Base-by-base conservation (phyloP, 179 eudicot genomes). In the Spergularia azorica region DNA sequence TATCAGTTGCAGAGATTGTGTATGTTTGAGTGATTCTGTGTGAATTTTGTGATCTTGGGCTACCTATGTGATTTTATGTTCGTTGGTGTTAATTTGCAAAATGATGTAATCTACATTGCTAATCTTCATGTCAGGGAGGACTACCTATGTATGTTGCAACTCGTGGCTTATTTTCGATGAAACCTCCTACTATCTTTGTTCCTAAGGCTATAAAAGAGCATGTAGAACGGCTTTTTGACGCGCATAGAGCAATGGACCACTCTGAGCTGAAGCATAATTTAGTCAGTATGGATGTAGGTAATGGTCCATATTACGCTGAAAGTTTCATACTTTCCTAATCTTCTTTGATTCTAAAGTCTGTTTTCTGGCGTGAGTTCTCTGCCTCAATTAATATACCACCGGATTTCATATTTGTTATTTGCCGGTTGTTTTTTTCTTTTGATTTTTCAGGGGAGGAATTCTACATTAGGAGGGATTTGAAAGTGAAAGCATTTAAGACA, bases 61-160 rank as follows among this genome's bases (percentile, higher is more conserved):
- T 63, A 36, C 67, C 43, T 32, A 63, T 32, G 13, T n/a, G 43
- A 11, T 17, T 39, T 18, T 65, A 41, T 67, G 56, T 13, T 5
- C 1, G 21, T 20, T 56, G 17, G 32, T 20, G 12, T 55, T 54
- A 11, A 4, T 43, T n/a, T 13, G 10, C 57, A 20, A 54, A 9
- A 16, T 63, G 58, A 46, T 39, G 16, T 38, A 32, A 26, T 55
- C 58, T 51, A 26, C 18, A 50, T 21, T 70, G 16, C 10, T 54
- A 36, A 74, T 67, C 63, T 69, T 50, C 71, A 56, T 72, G 21
- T 58, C 71, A 95, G 97, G 99, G 99, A 67, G 97, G 97, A 52
- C 79, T 95, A 39, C 99, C 99, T 0, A 93, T 95, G 97, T 95
- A 93, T 84, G 97, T 95, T 76, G 97, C 97, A 65, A 91, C 97